A percentile compares a stretch with the other conserved stretches of the same genome.
Evolutionary conservation across 148 eudicot species (phyloP).

Genomic region (Fallopia convolvulus): DNA sequence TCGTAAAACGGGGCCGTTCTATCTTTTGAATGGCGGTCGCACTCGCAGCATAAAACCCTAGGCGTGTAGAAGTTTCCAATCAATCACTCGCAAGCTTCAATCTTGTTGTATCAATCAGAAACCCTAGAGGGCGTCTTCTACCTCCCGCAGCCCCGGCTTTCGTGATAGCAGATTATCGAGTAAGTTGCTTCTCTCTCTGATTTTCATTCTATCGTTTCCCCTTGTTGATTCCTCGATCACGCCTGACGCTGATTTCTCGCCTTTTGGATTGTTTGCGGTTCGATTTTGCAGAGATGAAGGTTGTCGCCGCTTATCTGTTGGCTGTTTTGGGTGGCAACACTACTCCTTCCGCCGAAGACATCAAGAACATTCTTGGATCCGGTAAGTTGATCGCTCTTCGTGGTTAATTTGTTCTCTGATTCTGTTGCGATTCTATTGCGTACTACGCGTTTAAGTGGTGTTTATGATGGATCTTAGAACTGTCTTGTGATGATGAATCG

Average conservation of each 20-base stretch:
- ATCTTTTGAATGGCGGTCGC: neutral
- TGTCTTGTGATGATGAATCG: neutral
- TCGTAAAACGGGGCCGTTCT: neutral
- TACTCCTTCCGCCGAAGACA: conserved; percentile 23
- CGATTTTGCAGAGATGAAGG: conserved; percentile 22
- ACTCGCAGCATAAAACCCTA: neutral
- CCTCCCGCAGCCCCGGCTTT: neutral
- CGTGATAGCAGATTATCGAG: neutral
- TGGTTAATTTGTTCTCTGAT: neutral
- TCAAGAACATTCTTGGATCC: conserved; percentile 29
- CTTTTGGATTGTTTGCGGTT: neutral
- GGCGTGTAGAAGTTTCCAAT: neutral
- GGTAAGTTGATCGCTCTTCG: conserved; percentile 10
- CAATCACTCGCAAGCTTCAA: neutral
- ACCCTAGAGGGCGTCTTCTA: conserved; percentile 6
- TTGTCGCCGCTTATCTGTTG: conserved; percentile 34
- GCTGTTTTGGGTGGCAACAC: conserved; percentile 36
- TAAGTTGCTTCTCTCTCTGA: neutral
- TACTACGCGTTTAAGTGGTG: neutral
- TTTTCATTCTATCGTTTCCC: neutral
- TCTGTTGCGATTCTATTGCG: neutral
- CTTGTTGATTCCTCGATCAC: neutral
- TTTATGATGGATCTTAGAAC: neutral
- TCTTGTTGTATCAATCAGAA: neutral
- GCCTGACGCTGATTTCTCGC: neutral